Evolutionary conservation across 176 grass and related monocot species (phyloP).

Genomic region (Poa pratensis): DNA sequence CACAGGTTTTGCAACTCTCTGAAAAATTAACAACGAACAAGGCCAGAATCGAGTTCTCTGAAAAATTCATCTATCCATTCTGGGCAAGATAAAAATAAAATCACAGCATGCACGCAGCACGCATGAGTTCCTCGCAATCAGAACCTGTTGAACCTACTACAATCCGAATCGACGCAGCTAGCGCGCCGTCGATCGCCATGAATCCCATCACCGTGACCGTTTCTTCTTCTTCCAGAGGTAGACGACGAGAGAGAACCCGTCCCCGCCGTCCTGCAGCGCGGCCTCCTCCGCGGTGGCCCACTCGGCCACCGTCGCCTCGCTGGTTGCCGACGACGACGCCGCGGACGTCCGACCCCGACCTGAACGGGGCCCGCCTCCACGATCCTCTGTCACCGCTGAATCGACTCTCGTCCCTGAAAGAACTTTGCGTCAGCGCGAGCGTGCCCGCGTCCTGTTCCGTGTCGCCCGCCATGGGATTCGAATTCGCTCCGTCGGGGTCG

Average conservation of each 20-base stretch:
- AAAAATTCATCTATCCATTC: background rate
- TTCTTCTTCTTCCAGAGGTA: conserved; percentile 15
- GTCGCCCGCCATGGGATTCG: background rate
- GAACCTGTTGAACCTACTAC: background rate
- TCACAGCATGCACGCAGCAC: background rate
- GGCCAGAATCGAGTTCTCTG: background rate
- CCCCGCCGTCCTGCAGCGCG: background rate
- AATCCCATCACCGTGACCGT: background rate
- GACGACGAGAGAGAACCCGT: background rate
- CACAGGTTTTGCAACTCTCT: too few species aligned
- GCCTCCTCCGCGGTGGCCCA: conserved; percentile 35
- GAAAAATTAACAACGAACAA: background rate
- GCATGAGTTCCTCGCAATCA: conserved; percentile 20
- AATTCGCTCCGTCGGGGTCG: conserved; percentile 10
- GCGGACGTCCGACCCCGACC: conserved; percentile 53
- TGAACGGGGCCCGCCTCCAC: conserved; percentile 48
- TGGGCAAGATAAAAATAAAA: background rate
- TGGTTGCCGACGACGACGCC: conserved; percentile 38
- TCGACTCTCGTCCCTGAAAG: conserved; percentile 47
- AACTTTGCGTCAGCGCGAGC: background rate
- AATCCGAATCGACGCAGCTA: background rate
- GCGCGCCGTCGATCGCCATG: background rate
- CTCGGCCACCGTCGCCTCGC: conserved; percentile 47
- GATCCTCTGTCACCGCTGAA: conserved; percentile 37
- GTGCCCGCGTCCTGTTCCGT: background rate